Percentiles rank a stretch among this genome's conserved stretches.
Conservation (phyloP, 2,329 filamentous ascomycete genomes). For the Zarea fungicola region DNA sequence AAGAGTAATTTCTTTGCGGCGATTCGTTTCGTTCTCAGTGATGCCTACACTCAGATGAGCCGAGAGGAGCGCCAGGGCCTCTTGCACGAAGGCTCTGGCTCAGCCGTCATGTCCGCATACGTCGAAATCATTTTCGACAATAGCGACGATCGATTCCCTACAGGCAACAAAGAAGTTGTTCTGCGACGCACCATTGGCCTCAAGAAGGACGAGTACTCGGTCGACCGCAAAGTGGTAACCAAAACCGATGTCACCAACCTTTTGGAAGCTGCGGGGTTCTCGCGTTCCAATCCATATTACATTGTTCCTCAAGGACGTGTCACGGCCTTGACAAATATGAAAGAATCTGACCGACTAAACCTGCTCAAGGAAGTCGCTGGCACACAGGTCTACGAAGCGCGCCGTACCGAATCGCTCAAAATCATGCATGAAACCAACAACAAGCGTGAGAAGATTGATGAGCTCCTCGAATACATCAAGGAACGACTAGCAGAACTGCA, state of each 20-base stretch:
- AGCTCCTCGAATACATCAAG: constrained; percentile 85
- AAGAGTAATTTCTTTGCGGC: constrained; percentile 99
- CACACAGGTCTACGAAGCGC: constrained; percentile 92
- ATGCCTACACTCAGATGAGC: constrained; percentile 94
- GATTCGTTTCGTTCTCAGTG: constrained; percentile 95
- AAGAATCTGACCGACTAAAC: constrained; percentile 83
- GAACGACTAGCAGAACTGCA: constrained; percentile 84
- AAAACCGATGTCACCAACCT: constrained; percentile 93
- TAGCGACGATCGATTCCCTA: constrained; percentile 89
- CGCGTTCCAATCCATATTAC: constrained; percentile 96
- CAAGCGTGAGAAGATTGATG: constrained; percentile 91
- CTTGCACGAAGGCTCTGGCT: constrained; percentile 96
- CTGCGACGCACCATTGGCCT: constrained; percentile 90
- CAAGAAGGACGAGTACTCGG: constrained; percentile 97
- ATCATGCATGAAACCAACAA: constrained; percentile 97
- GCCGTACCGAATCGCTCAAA: constrained; percentile 85
- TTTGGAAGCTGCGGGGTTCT: constrained; percentile 93
- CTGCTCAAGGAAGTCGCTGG: constrained; percentile 97
- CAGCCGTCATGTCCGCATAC: constrained; percentile 98
- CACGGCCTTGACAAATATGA: constrained; percentile 96
- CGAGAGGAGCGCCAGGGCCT: constrained; percentile 93
- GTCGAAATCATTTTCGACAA: constrained; percentile 99
- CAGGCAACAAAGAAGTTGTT: constrained; percentile 83
- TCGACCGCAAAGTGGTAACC: constrained; percentile 94
- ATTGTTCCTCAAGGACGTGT: constrained; percentile 97